Base-by-base conservation (phyloP, 441 rosid genomes). In the Euphorbia neoarborescens region DNA sequence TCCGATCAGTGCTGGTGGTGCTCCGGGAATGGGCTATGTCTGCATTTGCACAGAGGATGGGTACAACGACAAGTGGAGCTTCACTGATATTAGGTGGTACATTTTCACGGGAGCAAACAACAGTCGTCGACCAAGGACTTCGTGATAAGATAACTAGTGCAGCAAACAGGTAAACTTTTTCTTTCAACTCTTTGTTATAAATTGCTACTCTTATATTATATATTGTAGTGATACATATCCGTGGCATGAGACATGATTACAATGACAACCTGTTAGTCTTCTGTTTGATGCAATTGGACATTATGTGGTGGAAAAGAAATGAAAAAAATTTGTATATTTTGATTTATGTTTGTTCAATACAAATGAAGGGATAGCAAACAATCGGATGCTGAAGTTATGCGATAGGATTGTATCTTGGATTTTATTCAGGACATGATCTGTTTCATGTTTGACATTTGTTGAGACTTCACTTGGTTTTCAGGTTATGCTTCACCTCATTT, bases 1-100 rank as follows among this genome's bases (percentile, higher is more conserved):
- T 92, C 35, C 74, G 83, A 54, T 94, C 99, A 24, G 91, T 90
- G 70, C 84, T 89, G 37, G 84, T 85, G 71, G 85, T 94, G 51
- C 94, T 94, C n/a, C 88, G 87, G 46, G 99, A 94, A 79, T 94
- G 99, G 98, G 88, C 96, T 32, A 86, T 88, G 93, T 90, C 97
- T 74, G 83, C 82, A 42, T 84, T 84, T 75, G 88, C 96, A 59
- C 87, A 88, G 83, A 84, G 91, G 79, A 89, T 88, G 87, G 90
- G 88, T 24, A 85, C 91, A 22, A 85, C 87, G 72, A 76, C 84
- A 42, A 70, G 86, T 2, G 89, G 90, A 46, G 88, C 96, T 72
- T 89, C 94, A 53, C 71, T 94, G 65, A 83, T 87, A 71, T 79
- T 89, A 71, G 90, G 91, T 27, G 87, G 94, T 73, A 61, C 92